Percentiles rank a stretch among this genome's conserved stretches.
These are phyloP conservation scores for Talaromyces sp. DNA, from an alignment of 2,329 filamentous ascomycete genomes.

Conservation along the genomic window DNA sequence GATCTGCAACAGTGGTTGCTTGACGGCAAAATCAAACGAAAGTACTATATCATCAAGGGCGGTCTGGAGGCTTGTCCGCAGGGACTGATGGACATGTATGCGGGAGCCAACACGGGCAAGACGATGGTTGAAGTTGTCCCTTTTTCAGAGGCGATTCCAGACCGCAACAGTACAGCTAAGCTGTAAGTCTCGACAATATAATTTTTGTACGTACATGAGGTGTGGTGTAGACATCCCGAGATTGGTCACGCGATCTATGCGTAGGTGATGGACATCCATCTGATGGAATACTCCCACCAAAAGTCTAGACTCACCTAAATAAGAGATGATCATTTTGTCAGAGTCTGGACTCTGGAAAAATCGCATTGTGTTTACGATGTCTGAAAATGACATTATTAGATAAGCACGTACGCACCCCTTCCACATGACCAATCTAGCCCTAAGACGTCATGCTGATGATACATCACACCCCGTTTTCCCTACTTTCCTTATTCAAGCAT, in stretches of 20 bases:
- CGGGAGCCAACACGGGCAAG: slow-evolving; percentile 68
- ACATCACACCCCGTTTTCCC: neutral
- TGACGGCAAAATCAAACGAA: slow-evolving; percentile 68
- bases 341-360: neutral
- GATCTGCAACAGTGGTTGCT: slow-evolving; percentile 65
- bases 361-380: neutral
- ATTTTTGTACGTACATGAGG: neutral
- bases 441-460: slow-evolving; percentile 11
- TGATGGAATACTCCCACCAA: neutral
- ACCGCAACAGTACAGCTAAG: slow-evolving; percentile 36
- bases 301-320: neutral
- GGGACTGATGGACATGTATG: slow-evolving; percentile 62
- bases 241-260: neutral
- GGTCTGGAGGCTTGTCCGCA: slow-evolving; percentile 63
- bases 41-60: slow-evolving; percentile 68
- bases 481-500: too few relatives aligned
- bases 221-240: neutral
- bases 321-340: neutral
- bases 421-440: slow-evolving; percentile 5
- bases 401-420: neutral
- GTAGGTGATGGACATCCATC: neutral
- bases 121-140: slow-evolving; percentile 48
- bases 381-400: neutral
- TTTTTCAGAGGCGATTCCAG: slow-evolving; percentile 28
- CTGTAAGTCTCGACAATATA: slow-evolving; percentile 28